Conservation (phyloP, 2,329 filamentous ascomycete genomes). For the Blastomyces gilchristii region DNA sequence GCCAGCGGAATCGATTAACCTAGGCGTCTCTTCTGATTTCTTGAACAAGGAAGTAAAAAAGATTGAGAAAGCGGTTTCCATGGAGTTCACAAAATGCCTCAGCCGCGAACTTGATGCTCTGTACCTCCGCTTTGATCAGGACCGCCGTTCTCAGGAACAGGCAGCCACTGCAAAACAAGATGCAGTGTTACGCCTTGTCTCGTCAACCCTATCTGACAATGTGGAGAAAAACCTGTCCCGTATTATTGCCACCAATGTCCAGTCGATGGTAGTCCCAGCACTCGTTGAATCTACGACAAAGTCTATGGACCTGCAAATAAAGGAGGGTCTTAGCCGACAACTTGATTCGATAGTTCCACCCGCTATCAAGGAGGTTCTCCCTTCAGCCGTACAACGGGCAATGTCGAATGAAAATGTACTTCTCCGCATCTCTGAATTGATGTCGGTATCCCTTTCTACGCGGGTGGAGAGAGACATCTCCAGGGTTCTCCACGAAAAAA, state of each 20-base stretch:
- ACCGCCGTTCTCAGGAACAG: conserved; percentile 55
- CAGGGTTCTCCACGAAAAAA: conserved; percentile 49
- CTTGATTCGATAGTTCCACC: conserved; percentile 57
- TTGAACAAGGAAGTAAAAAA: conserved; percentile 53
- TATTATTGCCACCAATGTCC: conserved; percentile 67
- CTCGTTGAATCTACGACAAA: conserved; percentile 58
- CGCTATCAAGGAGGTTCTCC: conserved; percentile 62
- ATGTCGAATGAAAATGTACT: conserved; percentile 65
- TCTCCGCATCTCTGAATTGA: conserved; percentile 60
- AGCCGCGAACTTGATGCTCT: conserved; percentile 45
- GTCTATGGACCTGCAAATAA: conserved; percentile 61
- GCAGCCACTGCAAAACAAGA: conserved; percentile 57
- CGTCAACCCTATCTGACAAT: conserved; percentile 58
- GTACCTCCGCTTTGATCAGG: conserved; percentile 56
- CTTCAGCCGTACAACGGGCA: conserved; percentile 54
- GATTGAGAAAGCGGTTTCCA: conserved; percentile 39
- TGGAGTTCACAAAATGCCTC: conserved; percentile 39
- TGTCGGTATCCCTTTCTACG: conserved; percentile 55
- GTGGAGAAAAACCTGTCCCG: conserved; percentile 65
- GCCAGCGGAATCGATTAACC: not conserved
- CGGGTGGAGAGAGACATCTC: conserved; percentile 61
- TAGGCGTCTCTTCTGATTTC: conserved; percentile 41
- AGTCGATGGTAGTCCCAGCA: conserved; percentile 63
- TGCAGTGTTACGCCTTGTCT: conserved; percentile 57
- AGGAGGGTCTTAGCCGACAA: conserved; percentile 55